Conservation (phyloP, 805 yeast genomes). For the Sugiyamaella smithiae region DNA sequence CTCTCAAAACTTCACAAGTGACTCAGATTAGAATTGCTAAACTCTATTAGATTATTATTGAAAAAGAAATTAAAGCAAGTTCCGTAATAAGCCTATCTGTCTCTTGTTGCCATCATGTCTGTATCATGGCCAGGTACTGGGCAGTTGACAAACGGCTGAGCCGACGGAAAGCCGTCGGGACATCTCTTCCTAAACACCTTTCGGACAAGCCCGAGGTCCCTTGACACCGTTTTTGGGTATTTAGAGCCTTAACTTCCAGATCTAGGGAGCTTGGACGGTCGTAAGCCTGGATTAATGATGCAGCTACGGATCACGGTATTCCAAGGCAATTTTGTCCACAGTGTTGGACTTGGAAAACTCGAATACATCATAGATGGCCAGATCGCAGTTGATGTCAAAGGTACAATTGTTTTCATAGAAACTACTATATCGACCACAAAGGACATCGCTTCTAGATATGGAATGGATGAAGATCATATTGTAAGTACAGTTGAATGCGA, state of each 20-base stretch:
- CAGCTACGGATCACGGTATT: conserved; percentile 12
- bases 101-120: no score
- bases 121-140: no score
- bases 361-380: conserved; percentile 55
- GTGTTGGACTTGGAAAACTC: conserved; percentile 32
- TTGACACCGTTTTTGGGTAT: no score
- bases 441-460: conserved; percentile 29
- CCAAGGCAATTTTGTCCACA: conserved; percentile 21
- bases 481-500: conserved; percentile 2
- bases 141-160: conserved; percentile 3
- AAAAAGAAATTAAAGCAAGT: no score
- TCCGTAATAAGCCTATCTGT: no score
- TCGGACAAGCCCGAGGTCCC: background rate
- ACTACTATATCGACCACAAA: conserved; percentile 26
- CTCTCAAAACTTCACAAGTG: no score
- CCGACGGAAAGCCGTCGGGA: conserved; percentile 4
- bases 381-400: conserved; percentile 60
- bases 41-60: no score
- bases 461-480: conserved; percentile 17
- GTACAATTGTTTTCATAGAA: conserved; percentile 48
- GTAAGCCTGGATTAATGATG: no score
- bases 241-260: no score
- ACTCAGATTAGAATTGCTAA: no score
- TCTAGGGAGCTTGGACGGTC: no score
- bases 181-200: background rate